These are phyloP conservation scores for Ogataea methylovora DNA, from an alignment of 805 yeast species.

Conservation along the genomic window DNA sequence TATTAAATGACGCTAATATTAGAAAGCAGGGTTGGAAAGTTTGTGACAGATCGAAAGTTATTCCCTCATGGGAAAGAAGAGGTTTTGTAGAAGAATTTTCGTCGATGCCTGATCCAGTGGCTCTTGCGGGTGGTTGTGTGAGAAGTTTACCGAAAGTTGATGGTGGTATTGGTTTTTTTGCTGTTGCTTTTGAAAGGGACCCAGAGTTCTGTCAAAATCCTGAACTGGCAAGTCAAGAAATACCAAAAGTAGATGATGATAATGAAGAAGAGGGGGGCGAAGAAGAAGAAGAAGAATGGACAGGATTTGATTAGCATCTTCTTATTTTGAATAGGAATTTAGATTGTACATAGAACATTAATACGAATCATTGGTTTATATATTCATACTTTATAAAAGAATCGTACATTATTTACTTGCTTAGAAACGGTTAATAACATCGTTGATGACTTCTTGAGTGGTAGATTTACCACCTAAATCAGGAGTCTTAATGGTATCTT, in stretches of 20 bases:
- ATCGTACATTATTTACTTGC: neutral
- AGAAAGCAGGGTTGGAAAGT: conserved; percentile 70
- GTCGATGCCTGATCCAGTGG: conserved; percentile 36
- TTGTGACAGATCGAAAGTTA: conserved; percentile 47
- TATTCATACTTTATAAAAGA: neutral
- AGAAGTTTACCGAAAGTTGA: conserved; percentile 81
- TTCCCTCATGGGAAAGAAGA: conserved; percentile 83
- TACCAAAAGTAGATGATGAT: neutral
- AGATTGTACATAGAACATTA: neutral
- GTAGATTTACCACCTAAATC: conserved; percentile 90
- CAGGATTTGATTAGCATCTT: conserved; percentile 31
- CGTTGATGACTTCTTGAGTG: conserved; percentile 82
- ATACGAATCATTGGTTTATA: neutral
- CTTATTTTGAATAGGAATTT: neutral
- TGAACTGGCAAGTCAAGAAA: neutral
- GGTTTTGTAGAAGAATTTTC: conserved; percentile 70
- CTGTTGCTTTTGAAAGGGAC: conserved; percentile 73
- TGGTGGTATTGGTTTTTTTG: conserved; percentile 99
- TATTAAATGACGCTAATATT: conserved; percentile 62
- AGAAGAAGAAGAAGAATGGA: conserved; percentile 26
- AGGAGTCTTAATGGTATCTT: conserved; percentile 76
- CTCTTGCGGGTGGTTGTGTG: conserved; percentile 78
- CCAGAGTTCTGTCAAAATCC: neutral
- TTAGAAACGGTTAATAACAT: conserved; percentile 54
- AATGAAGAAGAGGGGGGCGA: conserved; percentile 5